Evolutionary conservation across 352 stramenopile genomes (phyloP), one percentile per base, ranked within the genome.

Genomic region (Lagenidium giganteum): DNA sequence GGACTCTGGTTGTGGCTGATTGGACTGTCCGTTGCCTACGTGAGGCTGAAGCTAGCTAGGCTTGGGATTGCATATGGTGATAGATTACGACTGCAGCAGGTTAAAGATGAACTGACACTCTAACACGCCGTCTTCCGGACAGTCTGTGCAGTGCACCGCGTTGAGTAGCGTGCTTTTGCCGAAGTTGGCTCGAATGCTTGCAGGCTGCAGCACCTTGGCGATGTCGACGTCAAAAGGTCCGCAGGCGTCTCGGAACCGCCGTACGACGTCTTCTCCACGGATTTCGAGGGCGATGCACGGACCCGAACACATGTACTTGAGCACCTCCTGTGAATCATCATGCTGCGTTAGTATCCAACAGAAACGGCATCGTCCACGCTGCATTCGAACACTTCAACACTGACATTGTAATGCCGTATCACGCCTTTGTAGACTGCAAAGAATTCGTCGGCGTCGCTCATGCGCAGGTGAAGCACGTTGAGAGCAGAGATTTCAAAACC

Each of bases 111-210:
- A 97, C 51, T 93, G 70, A 40, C 81, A 82, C 57, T 98, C 93
- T 12, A 96, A 65, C 24, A 83, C 60, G 12, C 87, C 89, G 64
- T 98, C 91, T 44, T 96, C 88, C 3, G 70, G 60, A 31, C 94
- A 76, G 57, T 97, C 93, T 0, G 93, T 97, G 61, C 89, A 97
- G 53, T 98, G 90, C 14, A 97, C 68, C 14, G 76, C 91, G 58
- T 97, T 98, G 37, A 82, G 63, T 37, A 96, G 60, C 16, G 56
- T 81, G 48, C 81, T 81, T 14, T 72, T 71, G 17, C 90, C 94
- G 55, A 93, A 96, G n/a, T 63, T 77, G 16, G 79, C 93, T 23
- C 94, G 81, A 21, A 98, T 67, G 24, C 79, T 90, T 29, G 71
- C 49, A 1, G 91, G 83, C 22, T 77, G 72, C 29, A 98, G 50